Conservation (phyloP, 2,329 filamentous ascomycete species). For the Ophiognomonia clavigignenti-juglandacearum region DNA sequence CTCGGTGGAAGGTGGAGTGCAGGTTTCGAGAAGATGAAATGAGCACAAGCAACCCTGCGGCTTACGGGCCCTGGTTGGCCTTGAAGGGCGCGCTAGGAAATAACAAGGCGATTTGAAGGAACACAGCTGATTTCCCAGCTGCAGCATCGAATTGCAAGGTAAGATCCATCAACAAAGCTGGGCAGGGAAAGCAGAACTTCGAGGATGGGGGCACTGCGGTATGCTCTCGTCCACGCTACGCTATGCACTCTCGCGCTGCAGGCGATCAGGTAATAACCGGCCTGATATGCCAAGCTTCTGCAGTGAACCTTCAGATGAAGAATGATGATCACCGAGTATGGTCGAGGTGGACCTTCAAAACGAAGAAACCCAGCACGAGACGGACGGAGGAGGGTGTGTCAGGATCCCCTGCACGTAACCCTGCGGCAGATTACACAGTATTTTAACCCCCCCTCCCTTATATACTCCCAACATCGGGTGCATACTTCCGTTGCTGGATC, state of each 20-base stretch:
- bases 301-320: conserved; percentile 5
- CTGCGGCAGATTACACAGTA: conserved; percentile 15
- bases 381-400: too few species aligned
- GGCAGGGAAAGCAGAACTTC: neutral
- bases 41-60: conserved; percentile 5
- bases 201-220: neutral
- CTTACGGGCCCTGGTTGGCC: neutral
- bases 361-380: too few species aligned
- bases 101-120: neutral
- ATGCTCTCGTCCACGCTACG: neutral
- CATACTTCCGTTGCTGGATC: conserved; percentile 18
- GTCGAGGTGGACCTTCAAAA: too few species aligned
- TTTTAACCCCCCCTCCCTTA: conserved; percentile 30
- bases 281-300: neutral
- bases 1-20: conserved; percentile 5
- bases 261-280: neutral
- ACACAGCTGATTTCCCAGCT: neutral
- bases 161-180: neutral
- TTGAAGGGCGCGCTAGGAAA: conserved; percentile 1
- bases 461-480: conserved; percentile 21
- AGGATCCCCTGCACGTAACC: conserved; percentile 25
- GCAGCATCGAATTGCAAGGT: neutral
- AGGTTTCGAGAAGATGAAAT: conserved; percentile 9
- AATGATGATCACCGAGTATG: conserved; percentile 1
- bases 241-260: too few species aligned